Base-by-base conservation (phyloP, 2,329 filamentous ascomycete genomes). In the Paraphoma chrysanthemicola region DNA sequence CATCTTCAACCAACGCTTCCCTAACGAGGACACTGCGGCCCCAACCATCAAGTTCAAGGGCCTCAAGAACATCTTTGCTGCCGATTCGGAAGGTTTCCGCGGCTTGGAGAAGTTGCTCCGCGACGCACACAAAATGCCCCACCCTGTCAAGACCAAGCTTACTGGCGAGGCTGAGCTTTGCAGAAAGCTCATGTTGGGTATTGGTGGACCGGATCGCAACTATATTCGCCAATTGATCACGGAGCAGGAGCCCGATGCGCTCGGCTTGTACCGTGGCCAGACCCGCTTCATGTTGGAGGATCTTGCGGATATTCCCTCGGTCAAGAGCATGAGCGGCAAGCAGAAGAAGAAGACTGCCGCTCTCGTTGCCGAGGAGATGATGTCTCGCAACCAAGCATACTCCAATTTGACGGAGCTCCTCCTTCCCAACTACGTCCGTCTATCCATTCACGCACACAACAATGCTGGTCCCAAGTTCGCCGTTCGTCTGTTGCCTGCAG, bases 391-490 rank as follows among this genome's bases (percentile, higher is more conserved):
- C 59, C 79, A 81, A 55, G 79, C 79, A 9, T 82, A 82, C 56
- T 82, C 80, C 2, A 82, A 81, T 48, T 70, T 82, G 12, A 72
- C 81, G n/a, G 79, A 81, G 66, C 63, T 81, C 3, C 60, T 82
- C 2, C 77, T 81, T 56, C 80, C 80, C 1, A 75, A 79, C 54
- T 76, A 79, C 51, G 70, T 83, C 42, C 78, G 80, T n/a, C 71
- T 82, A 0, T 82, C 79, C 0, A 82, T 82, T 46, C 81, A 82
- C 53, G 79, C 80, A 53, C 80, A 80, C 54, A 69, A 73, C 48
- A 80, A 79, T 51, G 63, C 70, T 5, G 77, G 79, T 0, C 78
- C 78, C 2, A 80, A 80, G 36, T 80, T 80, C 47, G 78, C 74
- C n/a, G 74, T 80, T 33, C 70, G 75, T 16, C 69, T 80, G 3